Conservation (phyloP, 345 rosid genomes). For the Acer negundo region DNA sequence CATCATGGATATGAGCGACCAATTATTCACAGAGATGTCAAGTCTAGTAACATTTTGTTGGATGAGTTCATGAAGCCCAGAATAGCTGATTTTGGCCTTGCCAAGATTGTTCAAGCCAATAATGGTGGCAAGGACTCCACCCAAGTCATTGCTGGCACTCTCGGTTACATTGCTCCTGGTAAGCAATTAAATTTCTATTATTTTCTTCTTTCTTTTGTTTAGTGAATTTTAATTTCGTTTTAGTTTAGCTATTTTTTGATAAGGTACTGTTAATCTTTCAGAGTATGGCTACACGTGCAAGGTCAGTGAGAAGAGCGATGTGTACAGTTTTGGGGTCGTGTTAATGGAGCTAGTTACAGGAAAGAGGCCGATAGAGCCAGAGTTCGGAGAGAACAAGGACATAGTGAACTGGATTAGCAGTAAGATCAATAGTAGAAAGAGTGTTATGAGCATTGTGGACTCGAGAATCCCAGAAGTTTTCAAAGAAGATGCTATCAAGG, state of each 20-base stretch:
- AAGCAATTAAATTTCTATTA: slow-evolving; percentile 25
- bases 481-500: slow-evolving; percentile 64
- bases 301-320: slow-evolving; percentile 88
- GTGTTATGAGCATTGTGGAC: slow-evolving; percentile 62
- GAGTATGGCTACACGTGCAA: slow-evolving; percentile 87
- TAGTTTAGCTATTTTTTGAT: not conserved
- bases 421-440: slow-evolving; percentile 57
- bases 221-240: not conserved
- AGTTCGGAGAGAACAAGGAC: slow-evolving; percentile 78
- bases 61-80: slow-evolving; percentile 86
- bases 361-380: slow-evolving; percentile 74
- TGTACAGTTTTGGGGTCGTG: slow-evolving; percentile 93
- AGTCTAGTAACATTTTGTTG: slow-evolving; percentile 80
- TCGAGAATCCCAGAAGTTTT: slow-evolving; percentile 51
- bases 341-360: slow-evolving; percentile 90
- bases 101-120: slow-evolving; percentile 70
- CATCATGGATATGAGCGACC: slow-evolving; percentile 82
- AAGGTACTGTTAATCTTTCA: slow-evolving; percentile 30
- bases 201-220: not conserved
- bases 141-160: slow-evolving; percentile 81
- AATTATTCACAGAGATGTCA: slow-evolving; percentile 81
- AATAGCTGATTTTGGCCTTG: slow-evolving; percentile 96
- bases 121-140: slow-evolving; percentile 59
- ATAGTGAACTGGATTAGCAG: slow-evolving; percentile 73
- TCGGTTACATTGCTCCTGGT: slow-evolving; percentile 98